Base-by-base conservation (phyloP, 306 rosid genomes). In the Gillenia trifoliata region DNA sequence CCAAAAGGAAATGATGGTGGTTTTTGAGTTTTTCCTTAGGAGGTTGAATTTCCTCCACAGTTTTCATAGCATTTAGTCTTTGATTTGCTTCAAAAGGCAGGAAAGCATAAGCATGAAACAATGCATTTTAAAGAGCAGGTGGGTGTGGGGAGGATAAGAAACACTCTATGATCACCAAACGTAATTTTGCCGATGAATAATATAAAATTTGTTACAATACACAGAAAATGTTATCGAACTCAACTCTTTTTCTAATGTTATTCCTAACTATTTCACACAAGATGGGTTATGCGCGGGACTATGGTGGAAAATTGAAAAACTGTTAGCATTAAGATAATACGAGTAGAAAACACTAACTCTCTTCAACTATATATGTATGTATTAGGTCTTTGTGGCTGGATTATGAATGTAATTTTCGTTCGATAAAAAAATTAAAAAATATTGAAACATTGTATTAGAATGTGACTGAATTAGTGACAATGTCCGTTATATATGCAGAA, bases 1-100 rank as follows among this genome's bases (percentile, higher is more conserved):
- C 96, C 72, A 73, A 85, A 90, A 86, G 91, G 77, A 77, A 80
- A 86, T 88, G 83, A 90, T 86, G 75, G 50, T 30, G 66, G 68
- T 75, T 81, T 81, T 86, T 81, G 81, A 75, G 84, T 66, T 88
- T 88, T 85, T 79, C 81, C 30, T 82, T 72, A 49, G 55, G 68
- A 65, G 87, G 76, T 83, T 83, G 91, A 88, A 88, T 88, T 86
- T 55, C 84, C 78, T 83, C 66, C 74, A 61, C 80, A 69, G 72
- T 79, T 73, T 71, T 71, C 79, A 74, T 77, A 30, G 75, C 66
- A 70, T 62, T 67, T 68, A 78, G 70, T 67, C 78, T 85, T 45
- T 64, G 6, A 8, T 69, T 78, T 79, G 74, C 78, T 88, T 78
- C 41, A 62, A 67, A 70, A 50, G 72, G 66, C 81, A 72, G 77